Evolutionary conservation across 192 early-diverging fungal species (phyloP).

Genomic region (Coemansia furcata): DNA sequence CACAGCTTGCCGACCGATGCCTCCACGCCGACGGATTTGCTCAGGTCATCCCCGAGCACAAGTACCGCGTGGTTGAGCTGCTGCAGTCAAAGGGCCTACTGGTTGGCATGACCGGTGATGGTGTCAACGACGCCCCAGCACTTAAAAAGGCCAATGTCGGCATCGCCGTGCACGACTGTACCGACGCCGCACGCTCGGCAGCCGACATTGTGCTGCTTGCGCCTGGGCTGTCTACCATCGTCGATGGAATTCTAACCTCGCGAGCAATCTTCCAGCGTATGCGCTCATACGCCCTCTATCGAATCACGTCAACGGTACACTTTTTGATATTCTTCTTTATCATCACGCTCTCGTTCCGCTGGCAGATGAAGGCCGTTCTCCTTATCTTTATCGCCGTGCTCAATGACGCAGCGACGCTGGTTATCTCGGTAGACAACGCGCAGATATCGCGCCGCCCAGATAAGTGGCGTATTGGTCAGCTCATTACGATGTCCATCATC

Average conservation of each 20-base stretch:
- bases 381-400: conserved; percentile 89
- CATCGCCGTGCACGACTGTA: conserved; percentile 94
- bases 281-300: conserved; percentile 89
- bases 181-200: conserved; percentile 92
- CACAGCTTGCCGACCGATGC: conserved; percentile 79
- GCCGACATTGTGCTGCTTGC: conserved; percentile 94
- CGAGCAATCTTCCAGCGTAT: conserved; percentile 95
- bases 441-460: conserved; percentile 85
- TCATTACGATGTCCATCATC: conserved; percentile 76
- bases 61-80: conserved; percentile 94
- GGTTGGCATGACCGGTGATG: conserved; percentile 96
- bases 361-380: conserved; percentile 74
- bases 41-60: conserved; percentile 98
- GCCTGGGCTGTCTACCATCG: conserved; percentile 87
- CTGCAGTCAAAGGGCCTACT: conserved; percentile 83
- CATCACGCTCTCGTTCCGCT: conserved; percentile 77
- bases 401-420: conserved; percentile 89
- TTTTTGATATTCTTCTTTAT: conserved; percentile 96
- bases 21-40: conserved; percentile 93
- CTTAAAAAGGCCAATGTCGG: conserved; percentile 97
- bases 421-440: conserved; percentile 92
- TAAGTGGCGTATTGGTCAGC: conserved; percentile 94
- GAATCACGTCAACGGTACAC: conserved; percentile 94
- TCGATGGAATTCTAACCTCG: conserved; percentile 85
- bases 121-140: conserved; percentile 97